A percentile compares a stretch with the other conserved stretches of the same genome.
These are phyloP conservation scores for Kodamaea neixiangensis DNA, from an alignment of 805 yeast genomes.

Conservation along the genomic window DNA sequence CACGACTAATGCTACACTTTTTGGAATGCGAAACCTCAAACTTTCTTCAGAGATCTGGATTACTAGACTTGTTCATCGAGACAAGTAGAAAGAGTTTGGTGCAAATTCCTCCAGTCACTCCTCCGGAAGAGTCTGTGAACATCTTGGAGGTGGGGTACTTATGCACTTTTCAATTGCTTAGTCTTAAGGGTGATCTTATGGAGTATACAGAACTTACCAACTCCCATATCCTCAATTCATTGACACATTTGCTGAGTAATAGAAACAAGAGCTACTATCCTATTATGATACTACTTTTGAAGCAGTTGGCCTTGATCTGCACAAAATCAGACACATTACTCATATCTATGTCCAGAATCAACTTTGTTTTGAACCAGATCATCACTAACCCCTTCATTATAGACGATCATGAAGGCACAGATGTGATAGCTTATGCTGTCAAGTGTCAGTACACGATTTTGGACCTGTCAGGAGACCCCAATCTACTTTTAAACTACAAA, in stretches of 20 bases:
- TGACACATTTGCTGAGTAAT: conserved; percentile 24
- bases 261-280: not conserved
- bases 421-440: conserved; percentile 20
- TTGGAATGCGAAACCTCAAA: conserved; percentile 5
- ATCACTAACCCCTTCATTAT: conserved; percentile 29
- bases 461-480: conserved; percentile 16
- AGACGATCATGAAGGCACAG: conserved; percentile 22
- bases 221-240: conserved; percentile 23
- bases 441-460: conserved; percentile 25
- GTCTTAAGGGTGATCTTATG: conserved; percentile 3
- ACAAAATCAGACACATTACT: conserved; percentile 14
- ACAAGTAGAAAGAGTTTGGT: conserved; percentile 25
- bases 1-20: conserved; percentile 20
- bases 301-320: not conserved
- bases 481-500: conserved; percentile 25
- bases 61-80: conserved; percentile 28
- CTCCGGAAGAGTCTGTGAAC: conserved; percentile 19
- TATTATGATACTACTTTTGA: conserved; percentile 4
- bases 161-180: conserved; percentile 15
- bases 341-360: conserved; percentile 29
- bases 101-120: conserved; percentile 32
- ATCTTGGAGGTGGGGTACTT: conserved; percentile 27
- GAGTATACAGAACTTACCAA: conserved; percentile 18
- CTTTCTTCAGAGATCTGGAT: conserved; percentile 26
- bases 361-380: conserved; percentile 32